Conservation (phyloP, 1,284 basidiomycete species). For the Hemileia vastatrix region DNA sequence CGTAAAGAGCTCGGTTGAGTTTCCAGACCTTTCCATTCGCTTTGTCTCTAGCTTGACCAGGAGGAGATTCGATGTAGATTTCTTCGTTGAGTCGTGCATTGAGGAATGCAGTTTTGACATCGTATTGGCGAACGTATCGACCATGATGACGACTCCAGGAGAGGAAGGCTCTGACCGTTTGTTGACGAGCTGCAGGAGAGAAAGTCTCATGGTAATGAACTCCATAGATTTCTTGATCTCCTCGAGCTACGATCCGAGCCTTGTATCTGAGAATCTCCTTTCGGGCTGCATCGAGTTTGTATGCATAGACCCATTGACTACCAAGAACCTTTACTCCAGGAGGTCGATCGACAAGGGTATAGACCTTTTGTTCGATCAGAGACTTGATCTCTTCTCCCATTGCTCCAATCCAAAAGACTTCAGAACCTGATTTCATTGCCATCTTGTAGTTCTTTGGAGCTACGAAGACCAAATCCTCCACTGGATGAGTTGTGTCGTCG, state of each 20-base stretch:
- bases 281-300: slow-evolving; percentile 4
- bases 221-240: slow-evolving; percentile 12
- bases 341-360: too few species aligned
- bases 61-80: background rate
- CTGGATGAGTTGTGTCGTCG: too few species aligned
- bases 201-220: slow-evolving; percentile 22
- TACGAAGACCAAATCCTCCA: too few species aligned
- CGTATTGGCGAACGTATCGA: background rate
- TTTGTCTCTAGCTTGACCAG: background rate
- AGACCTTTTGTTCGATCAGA: too few species aligned
- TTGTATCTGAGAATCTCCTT: slow-evolving; percentile 13
- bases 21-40: background rate
- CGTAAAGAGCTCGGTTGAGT: background rate
- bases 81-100: background rate
- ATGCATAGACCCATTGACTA: slow-evolving; percentile 13
- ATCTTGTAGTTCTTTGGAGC: too few species aligned
- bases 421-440: too few species aligned
- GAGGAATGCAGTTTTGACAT: background rate
- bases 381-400: too few species aligned
- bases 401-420: too few species aligned
- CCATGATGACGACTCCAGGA: slow-evolving; percentile 6
- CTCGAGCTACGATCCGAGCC: slow-evolving; percentile 23
- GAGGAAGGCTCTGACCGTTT: slow-evolving; percentile 12
- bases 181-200: slow-evolving; percentile 9
- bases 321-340: too few species aligned